These are phyloP conservation scores for Annona cherimola DNA, from an alignment of 164 flowering plant species.

Conservation along the genomic window DNA sequence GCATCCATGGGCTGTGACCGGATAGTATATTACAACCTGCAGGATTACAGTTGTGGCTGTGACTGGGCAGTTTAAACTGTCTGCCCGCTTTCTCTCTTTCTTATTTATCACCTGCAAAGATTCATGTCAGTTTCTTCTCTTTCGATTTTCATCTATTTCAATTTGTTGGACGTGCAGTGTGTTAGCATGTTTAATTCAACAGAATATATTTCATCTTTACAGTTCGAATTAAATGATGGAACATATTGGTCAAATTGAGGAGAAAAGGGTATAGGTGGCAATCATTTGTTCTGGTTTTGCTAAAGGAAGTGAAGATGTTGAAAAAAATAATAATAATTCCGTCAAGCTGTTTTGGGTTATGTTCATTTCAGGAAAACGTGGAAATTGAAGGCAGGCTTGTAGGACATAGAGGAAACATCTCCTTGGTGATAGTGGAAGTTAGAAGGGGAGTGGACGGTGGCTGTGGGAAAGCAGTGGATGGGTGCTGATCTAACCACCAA, in stretches of 20 bases:
- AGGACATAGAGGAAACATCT: conserved; percentile 19
- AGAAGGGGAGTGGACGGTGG: conserved; percentile 31
- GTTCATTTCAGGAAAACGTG: conserved; percentile 30
- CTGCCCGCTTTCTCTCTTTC: conserved; percentile 28
- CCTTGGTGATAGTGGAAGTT: conserved; percentile 26
- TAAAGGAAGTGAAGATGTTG: background rate
- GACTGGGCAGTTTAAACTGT: conserved; percentile 8
- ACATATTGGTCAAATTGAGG: no score
- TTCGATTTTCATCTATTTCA: background rate
- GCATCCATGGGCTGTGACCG: conserved; percentile 38
- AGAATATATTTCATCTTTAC: background rate
- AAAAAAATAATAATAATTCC: background rate
- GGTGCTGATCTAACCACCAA: background rate
- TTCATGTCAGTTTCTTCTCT: conserved; percentile 14
- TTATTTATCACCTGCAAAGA: conserved; percentile 25
- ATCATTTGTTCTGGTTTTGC: background rate
- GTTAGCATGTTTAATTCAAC: background rate
- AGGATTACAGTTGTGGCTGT: conserved; percentile 10
- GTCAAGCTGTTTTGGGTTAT: background rate
- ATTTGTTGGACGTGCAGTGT: background rate
- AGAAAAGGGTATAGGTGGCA: no score
- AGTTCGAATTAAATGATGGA: no score
- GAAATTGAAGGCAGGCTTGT: conserved; percentile 31
- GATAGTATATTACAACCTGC: conserved; percentile 27
- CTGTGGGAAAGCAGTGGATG: conserved; percentile 46